A percentile compares a stretch with the other conserved stretches of the same genome.
phyloP scores from a whole-genome alignment of 805 yeast species.

The Pichia rugopelliculosa region DNA sequence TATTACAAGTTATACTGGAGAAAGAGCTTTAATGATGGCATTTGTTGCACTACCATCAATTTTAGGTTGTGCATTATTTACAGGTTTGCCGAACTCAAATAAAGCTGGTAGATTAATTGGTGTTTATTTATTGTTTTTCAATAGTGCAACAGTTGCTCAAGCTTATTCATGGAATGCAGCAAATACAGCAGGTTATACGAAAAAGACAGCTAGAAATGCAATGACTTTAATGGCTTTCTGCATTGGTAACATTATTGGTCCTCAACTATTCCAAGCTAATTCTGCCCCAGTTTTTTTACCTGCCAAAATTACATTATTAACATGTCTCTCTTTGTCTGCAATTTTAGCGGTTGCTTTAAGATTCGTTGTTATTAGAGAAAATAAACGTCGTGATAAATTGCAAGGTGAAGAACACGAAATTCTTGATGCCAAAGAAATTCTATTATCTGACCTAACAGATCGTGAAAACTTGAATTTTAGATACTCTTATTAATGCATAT shows the following conservation, averaged over 20 bases:
- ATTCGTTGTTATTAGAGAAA: neutral
- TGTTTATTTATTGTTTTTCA: constrained; percentile 24
- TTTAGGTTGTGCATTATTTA: constrained; percentile 21
- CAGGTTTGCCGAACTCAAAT: constrained; percentile 20
- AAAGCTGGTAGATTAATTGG: constrained; percentile 25
- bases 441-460: neutral
- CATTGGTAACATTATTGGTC: constrained; percentile 43
- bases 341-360: neutral
- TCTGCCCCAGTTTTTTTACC: constrained; percentile 39
- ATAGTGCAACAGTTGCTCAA: constrained; percentile 17
- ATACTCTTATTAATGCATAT: neutral
- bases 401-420: neutral
- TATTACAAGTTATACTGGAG: constrained; percentile 38
- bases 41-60: constrained; percentile 12
- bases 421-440: neutral
- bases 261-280: constrained; percentile 42
- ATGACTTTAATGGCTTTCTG: constrained; percentile 38
- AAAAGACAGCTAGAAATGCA: constrained; percentile 39
- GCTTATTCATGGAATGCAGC: constrained; percentile 27
- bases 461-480: neutral
- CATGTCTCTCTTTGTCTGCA: constrained; percentile 31
- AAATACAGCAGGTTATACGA: constrained; percentile 43
- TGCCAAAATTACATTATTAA: constrained; percentile 46
- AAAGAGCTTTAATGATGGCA: constrained; percentile 12
- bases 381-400: neutral